Evolutionary conservation across 257 asterid species (phyloP).

Genomic region (Solanum pimpinellifolium): DNA sequence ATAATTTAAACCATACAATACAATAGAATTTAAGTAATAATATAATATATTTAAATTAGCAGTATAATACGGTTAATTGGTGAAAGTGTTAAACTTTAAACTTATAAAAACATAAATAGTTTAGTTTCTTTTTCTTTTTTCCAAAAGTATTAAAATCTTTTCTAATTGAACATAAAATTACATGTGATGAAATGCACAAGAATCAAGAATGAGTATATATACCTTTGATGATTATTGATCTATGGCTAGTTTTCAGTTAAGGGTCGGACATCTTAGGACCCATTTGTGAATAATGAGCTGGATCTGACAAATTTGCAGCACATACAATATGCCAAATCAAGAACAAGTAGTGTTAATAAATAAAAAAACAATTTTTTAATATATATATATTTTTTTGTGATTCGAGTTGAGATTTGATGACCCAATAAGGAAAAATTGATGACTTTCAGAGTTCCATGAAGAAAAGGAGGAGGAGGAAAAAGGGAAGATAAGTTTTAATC

Average conservation of each 20-base stretch:
- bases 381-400: neutral
- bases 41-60: no score
- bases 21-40: no score
- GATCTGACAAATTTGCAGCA: neutral
- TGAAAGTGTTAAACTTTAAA: no score
- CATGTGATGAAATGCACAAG: neutral
- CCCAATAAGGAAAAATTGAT: slow-evolving; percentile 1
- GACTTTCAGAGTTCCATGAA: slow-evolving; percentile 25
- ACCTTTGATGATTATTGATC: neutral
- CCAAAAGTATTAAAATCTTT: neutral
- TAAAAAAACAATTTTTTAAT: neutral
- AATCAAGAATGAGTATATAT: neutral
- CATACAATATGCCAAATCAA: neutral
- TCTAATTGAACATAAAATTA: neutral
- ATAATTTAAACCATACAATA: no score
- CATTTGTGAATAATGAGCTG: neutral
- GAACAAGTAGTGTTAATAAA: neutral
- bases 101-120: neutral
- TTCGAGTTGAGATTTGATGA: slow-evolving; percentile 18
- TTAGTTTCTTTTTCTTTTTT: no score
- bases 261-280: neutral
- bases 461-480: slow-evolving; percentile 11
- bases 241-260: neutral
- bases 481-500: neutral
- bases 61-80: no score